Base-by-base conservation (phyloP, 169 alveolate genomes). In the Plasmodium ovale region DNA sequence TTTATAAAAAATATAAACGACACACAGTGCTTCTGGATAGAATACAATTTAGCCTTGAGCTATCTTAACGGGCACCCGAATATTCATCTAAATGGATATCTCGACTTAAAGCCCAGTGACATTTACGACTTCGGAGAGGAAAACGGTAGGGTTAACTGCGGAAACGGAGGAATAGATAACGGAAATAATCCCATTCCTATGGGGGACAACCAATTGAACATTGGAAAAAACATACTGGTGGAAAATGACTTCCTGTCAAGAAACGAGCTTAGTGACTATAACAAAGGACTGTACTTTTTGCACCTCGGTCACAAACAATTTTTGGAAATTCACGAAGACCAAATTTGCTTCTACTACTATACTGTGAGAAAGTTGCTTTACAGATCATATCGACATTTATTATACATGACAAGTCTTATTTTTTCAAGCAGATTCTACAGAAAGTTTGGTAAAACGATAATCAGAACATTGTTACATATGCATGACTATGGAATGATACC, bases 21-120 rank as follows among this genome's bases (percentile, higher is more conserved):
- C 7, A 82, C 90, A 39, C 90, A 82, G 16, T 82, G 77, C 42
- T 82, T 82, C 27, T 82, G 90, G 90, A 35, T 82, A 42, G 90
- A 82, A 56, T 82, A 65, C 44, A 31, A 29, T 31, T 23, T 82
- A 25, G 49, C 90, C 14, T 27, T 51, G 23, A 33, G 90, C 19
- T 65, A 65, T 69, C 0, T 82, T 16, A 65, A 65, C 19, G 33
- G 29, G 5, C 90, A 82, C 42, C 70, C 82, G 21, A 82, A 82
- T 69, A 53, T 82, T 25, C 90, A 82, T 59, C 21, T 82, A 51
- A 56, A 58, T 3, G 16, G 16, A 27, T 65, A 21, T 59, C 31
- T 82, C 27, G 31, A 21, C 19, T 2, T 29, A 14, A 31, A 54
- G 12, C 14, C 39, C 1, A 56, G 44, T 54, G 47, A 39, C 7